Evolutionary conservation across 169 alveolate species (phyloP).

Genomic region (Cystoisospora suis): DNA sequence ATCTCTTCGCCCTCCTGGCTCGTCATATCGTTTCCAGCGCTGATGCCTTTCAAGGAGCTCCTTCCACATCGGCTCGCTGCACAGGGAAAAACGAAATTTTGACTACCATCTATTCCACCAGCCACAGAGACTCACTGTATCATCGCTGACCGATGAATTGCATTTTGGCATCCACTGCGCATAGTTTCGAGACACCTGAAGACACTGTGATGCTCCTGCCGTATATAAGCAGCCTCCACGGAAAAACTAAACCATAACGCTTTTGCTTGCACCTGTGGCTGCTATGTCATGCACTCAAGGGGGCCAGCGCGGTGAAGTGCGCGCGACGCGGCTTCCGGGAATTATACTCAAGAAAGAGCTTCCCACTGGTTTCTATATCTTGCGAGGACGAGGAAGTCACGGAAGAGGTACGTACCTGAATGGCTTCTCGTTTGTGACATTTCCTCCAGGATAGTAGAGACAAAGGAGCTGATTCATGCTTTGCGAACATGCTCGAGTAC

Average conservation of each 20-base stretch:
- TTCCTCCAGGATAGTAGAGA: conserved; percentile 17
- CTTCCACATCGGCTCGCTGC: not conserved
- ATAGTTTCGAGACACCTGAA: too few species aligned
- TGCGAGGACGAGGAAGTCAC: not conserved
- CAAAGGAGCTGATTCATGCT: conserved; percentile 1
- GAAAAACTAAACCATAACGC: too few species aligned
- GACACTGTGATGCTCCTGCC: too few species aligned
- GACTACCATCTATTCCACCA: too few species aligned
- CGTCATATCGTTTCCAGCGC: not conserved
- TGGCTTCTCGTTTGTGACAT: not conserved
- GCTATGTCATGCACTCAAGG: too few species aligned
- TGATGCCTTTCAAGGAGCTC: not conserved
- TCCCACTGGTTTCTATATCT: not conserved
- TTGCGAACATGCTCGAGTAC: not conserved
- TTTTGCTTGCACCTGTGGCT: too few species aligned
- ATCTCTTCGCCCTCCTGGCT: not conserved
- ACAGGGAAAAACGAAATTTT: not conserved
- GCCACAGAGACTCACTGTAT: too few species aligned
- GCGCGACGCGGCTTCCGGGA: not conserved
- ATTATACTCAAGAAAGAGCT: not conserved
- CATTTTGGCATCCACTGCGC: too few species aligned
- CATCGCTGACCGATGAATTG: too few species aligned
- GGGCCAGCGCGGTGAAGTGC: not conserved
- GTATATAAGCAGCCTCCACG: too few species aligned
- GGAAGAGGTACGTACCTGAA: not conserved